Conservation (phyloP, 2,329 filamentous ascomycete genomes). For the Penicillium sp. region DNA sequence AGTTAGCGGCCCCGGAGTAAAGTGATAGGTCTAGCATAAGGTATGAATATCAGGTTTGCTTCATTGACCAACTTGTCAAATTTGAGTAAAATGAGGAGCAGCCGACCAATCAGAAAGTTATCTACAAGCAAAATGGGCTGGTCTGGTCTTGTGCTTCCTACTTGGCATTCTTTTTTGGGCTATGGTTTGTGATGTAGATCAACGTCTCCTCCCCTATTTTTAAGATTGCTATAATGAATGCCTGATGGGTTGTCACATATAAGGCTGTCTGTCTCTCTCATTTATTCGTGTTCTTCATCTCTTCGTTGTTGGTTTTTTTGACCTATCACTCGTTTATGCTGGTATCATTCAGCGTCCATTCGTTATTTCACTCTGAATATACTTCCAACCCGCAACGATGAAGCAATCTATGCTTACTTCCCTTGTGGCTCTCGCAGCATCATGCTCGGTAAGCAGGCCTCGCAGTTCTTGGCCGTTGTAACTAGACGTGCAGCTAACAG, state of each 20-base stretch:
- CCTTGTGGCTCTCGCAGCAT: slow-evolving; percentile 25
- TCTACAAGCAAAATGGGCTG: slow-evolving; percentile 6
- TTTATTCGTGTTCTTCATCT: not conserved
- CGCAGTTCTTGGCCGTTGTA: too few species aligned
- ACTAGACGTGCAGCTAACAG: not conserved
- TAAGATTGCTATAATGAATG: not conserved
- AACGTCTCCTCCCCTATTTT: slow-evolving; percentile 12
- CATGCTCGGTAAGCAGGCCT: slow-evolving; percentile 10
- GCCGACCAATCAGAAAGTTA: slow-evolving; percentile 11
- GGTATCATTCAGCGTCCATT: slow-evolving; percentile 25
- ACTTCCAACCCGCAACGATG: slow-evolving; percentile 15
- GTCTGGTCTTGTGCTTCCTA: slow-evolving; percentile 9
- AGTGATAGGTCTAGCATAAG: not conserved
- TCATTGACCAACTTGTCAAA: slow-evolving; percentile 1
- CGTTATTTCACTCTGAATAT: slow-evolving; percentile 12
- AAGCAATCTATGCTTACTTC: slow-evolving; percentile 26
- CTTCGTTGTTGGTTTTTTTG: slow-evolving; percentile 15
- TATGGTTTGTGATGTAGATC: slow-evolving; percentile 12
- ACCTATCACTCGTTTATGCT: slow-evolving; percentile 27
- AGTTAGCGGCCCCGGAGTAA: not conserved
- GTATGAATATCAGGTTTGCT: not conserved
- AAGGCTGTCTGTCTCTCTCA: slow-evolving; percentile 1
- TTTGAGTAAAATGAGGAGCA: not conserved
- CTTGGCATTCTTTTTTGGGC: not conserved
- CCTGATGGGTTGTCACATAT: not conserved